A percentile compares a stretch with the other conserved stretches of the same genome.
phyloP scores from a whole-genome alignment of 495 filamentous ascomycete genomes.

The Xylaria sp. region DNA sequence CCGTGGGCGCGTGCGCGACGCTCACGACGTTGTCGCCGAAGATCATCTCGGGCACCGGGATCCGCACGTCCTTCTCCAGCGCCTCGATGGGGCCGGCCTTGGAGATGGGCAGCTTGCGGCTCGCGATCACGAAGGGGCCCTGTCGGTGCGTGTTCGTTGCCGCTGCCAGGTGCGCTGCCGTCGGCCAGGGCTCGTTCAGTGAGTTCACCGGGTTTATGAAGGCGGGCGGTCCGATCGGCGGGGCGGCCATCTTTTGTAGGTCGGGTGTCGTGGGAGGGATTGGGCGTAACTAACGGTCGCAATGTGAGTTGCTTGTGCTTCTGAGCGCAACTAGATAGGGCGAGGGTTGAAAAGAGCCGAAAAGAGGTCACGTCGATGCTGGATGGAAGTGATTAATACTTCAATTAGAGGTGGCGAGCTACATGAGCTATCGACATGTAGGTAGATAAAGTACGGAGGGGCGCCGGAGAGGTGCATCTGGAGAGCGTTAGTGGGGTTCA shows the following conservation, averaged over 20 bases:
- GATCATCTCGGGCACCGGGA: constrained; percentile 96
- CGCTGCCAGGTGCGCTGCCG: constrained; percentile 33
- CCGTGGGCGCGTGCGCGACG: constrained; percentile 70
- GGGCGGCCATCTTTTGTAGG: constrained; percentile 5
- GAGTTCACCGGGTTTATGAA: constrained; percentile 7
- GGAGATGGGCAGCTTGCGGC: constrained; percentile 88
- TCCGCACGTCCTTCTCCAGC: constrained; percentile 77
- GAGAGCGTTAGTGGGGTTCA: background rate
- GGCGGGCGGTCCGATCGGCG: background rate
- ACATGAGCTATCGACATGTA: too few species aligned
- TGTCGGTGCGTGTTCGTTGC: constrained; percentile 58
- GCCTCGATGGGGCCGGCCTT: constrained; percentile 89
- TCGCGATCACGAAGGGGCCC: constrained; percentile 72
- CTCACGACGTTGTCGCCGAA: constrained; percentile 91
- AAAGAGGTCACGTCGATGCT: background rate
- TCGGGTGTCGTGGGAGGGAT: background rate
- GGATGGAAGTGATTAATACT: background rate
- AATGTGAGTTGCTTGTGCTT: background rate
- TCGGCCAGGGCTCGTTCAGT: constrained; percentile 25
- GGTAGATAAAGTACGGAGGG: background rate
- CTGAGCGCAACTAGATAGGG: background rate
- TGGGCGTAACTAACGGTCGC: background rate
- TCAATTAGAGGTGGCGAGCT: too few species aligned
- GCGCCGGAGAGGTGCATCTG: background rate
- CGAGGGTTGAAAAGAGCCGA: too few species aligned